A percentile compares a stretch with the other conserved stretches of the same genome.
phyloP scores from a whole-genome alignment of 2,329 filamentous ascomycete genomes.

The Monosporascus sp. region DNA sequence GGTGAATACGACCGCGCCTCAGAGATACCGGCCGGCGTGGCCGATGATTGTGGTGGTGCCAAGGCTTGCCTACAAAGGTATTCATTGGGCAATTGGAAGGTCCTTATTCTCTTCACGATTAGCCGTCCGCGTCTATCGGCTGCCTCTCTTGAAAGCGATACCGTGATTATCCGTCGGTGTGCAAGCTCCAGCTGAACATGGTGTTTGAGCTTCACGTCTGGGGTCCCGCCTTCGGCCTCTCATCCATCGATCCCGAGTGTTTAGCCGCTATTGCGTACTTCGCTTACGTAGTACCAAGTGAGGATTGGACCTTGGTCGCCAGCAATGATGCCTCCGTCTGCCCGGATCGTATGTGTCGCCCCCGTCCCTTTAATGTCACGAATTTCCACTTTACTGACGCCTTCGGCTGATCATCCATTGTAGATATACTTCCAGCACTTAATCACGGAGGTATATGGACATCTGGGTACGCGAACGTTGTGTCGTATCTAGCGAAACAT shows the following conservation, averaged over 20 bases:
- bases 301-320: slow-evolving; percentile 65
- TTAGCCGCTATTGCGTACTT: slow-evolving; percentile 78
- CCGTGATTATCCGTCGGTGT: background rate
- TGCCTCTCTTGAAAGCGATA: background rate
- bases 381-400: slow-evolving; percentile 3
- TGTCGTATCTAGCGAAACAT: slow-evolving; percentile 45
- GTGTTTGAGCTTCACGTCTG: slow-evolving; percentile 78
- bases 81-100: too few relatives aligned
- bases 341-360: slow-evolving; percentile 57
- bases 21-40: too few relatives aligned
- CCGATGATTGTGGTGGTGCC: too few relatives aligned
- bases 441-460: slow-evolving; percentile 48
- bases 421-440: slow-evolving; percentile 53
- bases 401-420: slow-evolving; percentile 17
- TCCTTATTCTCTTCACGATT: too few relatives aligned
- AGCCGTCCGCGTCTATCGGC: background rate
- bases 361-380: slow-evolving; percentile 10
- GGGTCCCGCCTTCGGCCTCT: slow-evolving; percentile 81
- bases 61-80: too few relatives aligned
- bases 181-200: slow-evolving; percentile 18
- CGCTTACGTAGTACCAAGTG: slow-evolving; percentile 52
- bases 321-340: slow-evolving; percentile 69
- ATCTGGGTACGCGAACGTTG: slow-evolving; percentile 58
- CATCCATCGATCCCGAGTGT: slow-evolving; percentile 89
- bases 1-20: too few relatives aligned